Evolutionary conservation across 1,284 basidiomycete species (phyloP).

Genomic region (Apiotrichum akiyoshidainum): DNA sequence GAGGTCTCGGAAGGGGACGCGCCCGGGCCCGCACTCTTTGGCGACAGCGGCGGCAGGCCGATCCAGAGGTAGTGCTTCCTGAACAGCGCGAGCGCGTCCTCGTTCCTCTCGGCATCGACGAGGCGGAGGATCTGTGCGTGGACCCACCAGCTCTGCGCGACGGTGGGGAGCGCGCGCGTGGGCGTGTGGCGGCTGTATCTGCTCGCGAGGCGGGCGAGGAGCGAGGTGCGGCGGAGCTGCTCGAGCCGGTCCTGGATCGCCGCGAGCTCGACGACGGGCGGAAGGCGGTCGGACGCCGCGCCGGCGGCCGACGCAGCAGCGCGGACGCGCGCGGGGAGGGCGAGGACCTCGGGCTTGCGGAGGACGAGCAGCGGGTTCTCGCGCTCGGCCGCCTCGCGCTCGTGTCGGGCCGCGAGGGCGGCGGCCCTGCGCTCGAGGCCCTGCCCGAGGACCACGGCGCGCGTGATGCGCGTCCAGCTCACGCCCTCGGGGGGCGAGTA

Average conservation of each 20-base stretch:
- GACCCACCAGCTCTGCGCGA: slow-evolving; percentile 23
- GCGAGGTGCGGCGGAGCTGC: slow-evolving; percentile 7
- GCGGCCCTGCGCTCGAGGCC: slow-evolving; percentile 3
- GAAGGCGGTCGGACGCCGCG: not conserved
- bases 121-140: slow-evolving; percentile 34
- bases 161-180: slow-evolving; percentile 10
- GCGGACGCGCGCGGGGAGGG: not conserved
- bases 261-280: not conserved
- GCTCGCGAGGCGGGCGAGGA: slow-evolving; percentile 16
- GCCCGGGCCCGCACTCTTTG: no score
- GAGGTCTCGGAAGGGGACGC: slow-evolving; percentile 2
- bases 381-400: not conserved
- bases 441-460: slow-evolving; percentile 9
- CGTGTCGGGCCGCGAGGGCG: not conserved
- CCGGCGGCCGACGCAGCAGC: not conserved
- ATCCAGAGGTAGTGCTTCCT: slow-evolving; percentile 30
- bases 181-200: slow-evolving; percentile 15
- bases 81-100: slow-evolving; percentile 27
- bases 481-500: slow-evolving; percentile 20
- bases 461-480: slow-evolving; percentile 22
- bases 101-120: slow-evolving; percentile 16
- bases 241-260: slow-evolving; percentile 17
- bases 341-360: not conserved
- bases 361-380: not conserved
- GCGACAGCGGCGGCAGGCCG: slow-evolving; percentile 25